Base-by-base conservation (phyloP, 768 basidiomycete species). In the Boletus edulis region DNA sequence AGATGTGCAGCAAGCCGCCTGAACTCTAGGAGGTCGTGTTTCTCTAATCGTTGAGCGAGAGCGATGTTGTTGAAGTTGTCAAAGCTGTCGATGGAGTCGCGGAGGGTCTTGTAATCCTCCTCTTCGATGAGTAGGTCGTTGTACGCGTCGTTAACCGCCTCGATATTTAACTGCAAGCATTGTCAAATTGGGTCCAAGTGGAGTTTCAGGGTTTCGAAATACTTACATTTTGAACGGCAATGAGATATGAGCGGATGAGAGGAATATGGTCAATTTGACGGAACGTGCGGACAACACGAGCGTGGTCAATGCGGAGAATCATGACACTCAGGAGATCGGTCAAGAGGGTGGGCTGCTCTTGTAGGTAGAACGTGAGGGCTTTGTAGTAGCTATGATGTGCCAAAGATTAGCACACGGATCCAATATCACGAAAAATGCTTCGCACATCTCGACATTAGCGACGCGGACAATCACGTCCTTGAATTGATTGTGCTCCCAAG, bases 401-500 rank as follows among this genome's bases (percentile, higher is more conserved):
- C 35, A 0, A 35, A 49, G 7, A 8, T 69, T 5, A 69, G 56
- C 22, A 18, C 2, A 47, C 12, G 22, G 7, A 5, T 32, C 18
- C 22, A 37, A 22, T 11, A 42, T 47, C 14, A 7, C 37, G 13
- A 39, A 35, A 27, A 37, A 5, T 48, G 48, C 2, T 24, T 62
- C 84, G 56, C 71, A 91, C 91, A 99, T 98, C 76, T 99, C 97
- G 58, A 98, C 84, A 66, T 99, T 99, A 46, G 97, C 96, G 20
- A 90, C 95, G 56, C 95, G 91, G 67, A 98, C 91, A 52, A 97
- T 82, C 54, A 97, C 87, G 63, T 98, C 97, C 81, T 98, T 98
- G 86, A 99, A 99, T 72, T 98, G 96, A 66, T 93, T 95, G 76
- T 99, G 97, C 54, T 99, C 97, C 95, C 95, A 99, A 46, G 94